Conservation (phyloP, 2,329 filamentous ascomycete genomes). For the Cordyceps javanica region DNA sequence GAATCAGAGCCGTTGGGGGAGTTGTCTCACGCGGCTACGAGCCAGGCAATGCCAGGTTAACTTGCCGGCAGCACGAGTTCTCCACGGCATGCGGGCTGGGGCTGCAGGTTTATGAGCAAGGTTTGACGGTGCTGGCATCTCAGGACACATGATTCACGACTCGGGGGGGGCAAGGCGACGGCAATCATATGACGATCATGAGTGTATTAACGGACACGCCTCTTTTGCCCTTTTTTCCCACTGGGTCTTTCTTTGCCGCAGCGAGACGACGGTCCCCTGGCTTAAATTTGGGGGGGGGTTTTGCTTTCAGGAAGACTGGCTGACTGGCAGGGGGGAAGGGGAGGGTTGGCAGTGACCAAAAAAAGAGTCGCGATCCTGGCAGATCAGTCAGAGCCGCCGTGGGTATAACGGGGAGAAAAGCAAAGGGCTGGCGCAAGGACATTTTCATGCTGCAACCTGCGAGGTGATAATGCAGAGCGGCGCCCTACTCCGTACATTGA, state of each 20-base stretch:
- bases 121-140: no score
- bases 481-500: no score
- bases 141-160: not conserved
- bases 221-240: not conserved
- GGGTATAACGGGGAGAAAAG: not conserved
- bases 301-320: no score
- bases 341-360: not conserved
- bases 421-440: not conserved
- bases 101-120: not conserved
- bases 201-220: not conserved
- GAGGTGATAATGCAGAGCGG: not conserved
- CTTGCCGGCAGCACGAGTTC: not conserved
- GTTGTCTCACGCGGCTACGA: not conserved
- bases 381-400: not conserved
- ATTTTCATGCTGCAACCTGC: not conserved
- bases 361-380: not conserved
- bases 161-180: not conserved
- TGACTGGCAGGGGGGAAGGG: no score
- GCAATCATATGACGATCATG: constrained; percentile 8
- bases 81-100: not conserved
- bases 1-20: not conserved
- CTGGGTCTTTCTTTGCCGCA: not conserved
- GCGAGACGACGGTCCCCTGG: no score
- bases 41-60: not conserved
- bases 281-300: no score